phyloP scores from a whole-genome alignment of 768 basidiomycete species.

The Naematelia aurantialba region DNA sequence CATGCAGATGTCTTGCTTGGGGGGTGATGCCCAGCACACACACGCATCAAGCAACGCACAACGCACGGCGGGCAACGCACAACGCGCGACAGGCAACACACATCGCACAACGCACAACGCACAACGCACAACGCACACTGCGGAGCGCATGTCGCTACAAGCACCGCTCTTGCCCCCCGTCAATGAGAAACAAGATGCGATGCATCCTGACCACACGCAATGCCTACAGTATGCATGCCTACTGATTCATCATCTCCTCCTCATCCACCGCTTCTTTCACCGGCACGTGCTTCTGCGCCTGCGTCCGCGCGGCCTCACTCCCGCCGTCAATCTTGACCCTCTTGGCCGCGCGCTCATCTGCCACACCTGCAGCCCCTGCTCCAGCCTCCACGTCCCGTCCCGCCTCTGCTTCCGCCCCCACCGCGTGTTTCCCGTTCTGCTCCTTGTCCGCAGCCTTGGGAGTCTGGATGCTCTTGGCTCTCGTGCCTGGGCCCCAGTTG shows the following conservation, averaged over 20 bases:
- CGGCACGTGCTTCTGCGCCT: not conserved
- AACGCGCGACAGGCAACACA: no score
- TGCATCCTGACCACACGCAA: no score
- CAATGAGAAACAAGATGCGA: no score
- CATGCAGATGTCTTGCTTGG: no score
- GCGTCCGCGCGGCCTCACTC: conserved; percentile 2
- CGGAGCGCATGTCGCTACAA: no score
- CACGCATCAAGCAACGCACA: no score
- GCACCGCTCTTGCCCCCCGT: no score
- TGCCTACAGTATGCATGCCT: no score
- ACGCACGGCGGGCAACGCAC: no score
- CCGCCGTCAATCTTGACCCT: conserved; percentile 9
- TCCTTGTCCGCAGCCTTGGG: conserved; percentile 3
- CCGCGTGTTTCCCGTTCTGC: conserved; percentile 10
- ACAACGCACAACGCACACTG: no score
- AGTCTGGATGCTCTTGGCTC: conserved; percentile 37
- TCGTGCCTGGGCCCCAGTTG: conserved; percentile 80
- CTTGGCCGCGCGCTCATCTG: conserved; percentile 6
- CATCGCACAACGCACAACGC: no score
- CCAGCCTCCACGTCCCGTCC: not conserved
- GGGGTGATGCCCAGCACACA: no score
- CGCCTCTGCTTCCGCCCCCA: not conserved
- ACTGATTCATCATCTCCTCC: not conserved
- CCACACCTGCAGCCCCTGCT: conserved; percentile 1
- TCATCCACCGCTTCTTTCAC: not conserved